Evolutionary conservation across 1,284 basidiomycete species (phyloP), one percentile per base, ranked within the genome.

Genomic region (Athelia psychrophila): DNA sequence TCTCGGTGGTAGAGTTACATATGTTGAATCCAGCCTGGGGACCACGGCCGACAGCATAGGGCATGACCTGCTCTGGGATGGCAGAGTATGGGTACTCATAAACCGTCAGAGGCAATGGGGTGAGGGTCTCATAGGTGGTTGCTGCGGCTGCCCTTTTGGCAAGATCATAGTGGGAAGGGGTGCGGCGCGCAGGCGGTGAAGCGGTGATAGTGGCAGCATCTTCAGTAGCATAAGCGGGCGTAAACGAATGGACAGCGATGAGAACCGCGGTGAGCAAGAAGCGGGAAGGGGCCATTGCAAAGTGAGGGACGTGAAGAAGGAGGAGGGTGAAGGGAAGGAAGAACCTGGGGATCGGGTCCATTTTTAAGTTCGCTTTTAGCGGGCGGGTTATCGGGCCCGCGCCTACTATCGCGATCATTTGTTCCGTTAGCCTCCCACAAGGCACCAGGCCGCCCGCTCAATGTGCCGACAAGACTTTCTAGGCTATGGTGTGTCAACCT

Each of bases 1-100:
- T 63, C 55, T 64, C 62, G 10, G 71, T 74, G 9, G 71, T 71
- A 19, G 67, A 63, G 62, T 74, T 74, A 61, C 73, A 75, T 12
- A 57, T 35, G 58, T 73, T 73, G 62, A 69, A 72, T 22, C 71
- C 71, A 24, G 51, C 50, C 51, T 69, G 66, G 40, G 54, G 51
- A 20, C 66, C 66, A 54, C 66, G 64, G 9, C 47, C 47, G n/a
- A 48, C 19, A 19, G 47, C 16, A 19, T 48, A 48, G 18, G 47
- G 47, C 24, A 36, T 48, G n/a, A 48, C 47, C 30, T 48, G 25
- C 15, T 48, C 15, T 6, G 47, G 47, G 23, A 48, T 18, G n/a
- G 23, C 15, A 8, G 47, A 30, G 47, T 48, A 48, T 9, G 47
- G 47, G 25, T 48, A 48, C 6, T 30, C 5, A 25, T 48, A 48